These are phyloP conservation scores for Leccinum imitatum DNA, from an alignment of 768 basidiomycete species.

Conservation along the genomic window DNA sequence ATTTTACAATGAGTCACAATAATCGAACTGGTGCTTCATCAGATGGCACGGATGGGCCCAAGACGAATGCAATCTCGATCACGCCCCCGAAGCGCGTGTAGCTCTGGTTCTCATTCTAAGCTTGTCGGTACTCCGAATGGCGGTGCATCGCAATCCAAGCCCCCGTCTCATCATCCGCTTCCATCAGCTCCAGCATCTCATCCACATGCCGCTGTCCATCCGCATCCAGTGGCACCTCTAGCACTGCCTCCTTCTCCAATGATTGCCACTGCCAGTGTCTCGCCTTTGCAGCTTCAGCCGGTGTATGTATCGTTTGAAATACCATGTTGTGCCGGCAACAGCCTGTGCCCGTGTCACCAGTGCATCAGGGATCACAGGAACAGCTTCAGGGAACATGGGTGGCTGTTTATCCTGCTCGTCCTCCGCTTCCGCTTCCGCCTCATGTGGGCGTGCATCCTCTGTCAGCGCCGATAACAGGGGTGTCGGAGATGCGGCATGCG, in stretches of 20 bases:
- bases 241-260: slow-evolving; percentile 15
- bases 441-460: neutral
- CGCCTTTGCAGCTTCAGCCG: slow-evolving; percentile 18
- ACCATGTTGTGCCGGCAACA: slow-evolving; percentile 16
- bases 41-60: slow-evolving; percentile 3
- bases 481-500: too few relatives aligned
- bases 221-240: slow-evolving; percentile 9
- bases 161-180: slow-evolving; percentile 4
- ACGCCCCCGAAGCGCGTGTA: slow-evolving; percentile 8
- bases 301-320: slow-evolving; percentile 25
- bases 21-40: neutral
- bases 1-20: neutral
- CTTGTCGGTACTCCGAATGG: neutral
- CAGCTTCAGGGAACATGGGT: neutral
- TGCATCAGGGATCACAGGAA: neutral
- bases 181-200: slow-evolving; percentile 9
- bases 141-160: slow-evolving; percentile 5
- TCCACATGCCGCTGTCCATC: neutral
- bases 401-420: neutral
- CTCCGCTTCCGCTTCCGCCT: neutral
- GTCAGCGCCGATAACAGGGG: neutral
- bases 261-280: slow-evolving; percentile 2
- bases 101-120: slow-evolving; percentile 2
- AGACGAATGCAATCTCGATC: slow-evolving; percentile 3
- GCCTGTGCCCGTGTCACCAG: neutral